Percentiles rank a stretch among this genome's conserved stretches.
phyloP scores from a whole-genome alignment of 208 protist species.

The Borovskyia barvae region DNA sequence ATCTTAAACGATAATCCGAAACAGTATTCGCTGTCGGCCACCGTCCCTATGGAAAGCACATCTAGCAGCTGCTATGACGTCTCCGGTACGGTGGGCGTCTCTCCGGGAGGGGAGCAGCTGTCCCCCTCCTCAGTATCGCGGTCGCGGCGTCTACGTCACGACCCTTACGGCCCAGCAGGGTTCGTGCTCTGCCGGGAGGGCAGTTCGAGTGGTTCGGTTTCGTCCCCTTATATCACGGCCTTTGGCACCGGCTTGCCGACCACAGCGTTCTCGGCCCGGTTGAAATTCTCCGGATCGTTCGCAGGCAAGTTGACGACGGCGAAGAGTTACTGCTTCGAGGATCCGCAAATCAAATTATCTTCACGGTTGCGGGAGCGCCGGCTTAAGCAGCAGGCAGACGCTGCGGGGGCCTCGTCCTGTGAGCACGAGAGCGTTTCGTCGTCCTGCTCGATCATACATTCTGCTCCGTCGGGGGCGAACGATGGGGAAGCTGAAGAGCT shows the following conservation, averaged over 20 bases:
- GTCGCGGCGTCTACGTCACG: constrained; percentile 18
- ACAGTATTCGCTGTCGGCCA: not conserved
- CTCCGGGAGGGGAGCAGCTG: not conserved
- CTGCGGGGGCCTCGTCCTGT: not conserved
- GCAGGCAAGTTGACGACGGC: constrained; percentile 8
- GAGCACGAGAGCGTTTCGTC: not conserved
- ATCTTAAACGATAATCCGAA: no score
- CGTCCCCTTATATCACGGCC: no score
- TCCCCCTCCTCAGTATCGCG: not conserved
- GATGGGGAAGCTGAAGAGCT: not conserved
- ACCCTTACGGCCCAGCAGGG: constrained; percentile 21
- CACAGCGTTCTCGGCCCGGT: constrained; percentile 2
- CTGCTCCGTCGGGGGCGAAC: not conserved
- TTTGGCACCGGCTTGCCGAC: no score
- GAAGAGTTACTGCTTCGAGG: constrained; percentile 16
- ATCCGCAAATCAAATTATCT: constrained; percentile 22
- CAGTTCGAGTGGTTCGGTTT: no score
- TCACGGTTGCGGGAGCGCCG: constrained; percentile 18
- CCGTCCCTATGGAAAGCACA: not conserved
- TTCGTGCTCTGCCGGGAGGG: constrained; percentile 19
- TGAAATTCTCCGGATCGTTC: not conserved
- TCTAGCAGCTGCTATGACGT: not conserved
- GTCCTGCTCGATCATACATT: not conserved
- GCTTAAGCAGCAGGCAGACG: not conserved
- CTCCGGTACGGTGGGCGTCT: not conserved